phyloP scores from a whole-genome alignment of 2,329 filamentous ascomycete species.

The Davidsoniella virescens region DNA sequence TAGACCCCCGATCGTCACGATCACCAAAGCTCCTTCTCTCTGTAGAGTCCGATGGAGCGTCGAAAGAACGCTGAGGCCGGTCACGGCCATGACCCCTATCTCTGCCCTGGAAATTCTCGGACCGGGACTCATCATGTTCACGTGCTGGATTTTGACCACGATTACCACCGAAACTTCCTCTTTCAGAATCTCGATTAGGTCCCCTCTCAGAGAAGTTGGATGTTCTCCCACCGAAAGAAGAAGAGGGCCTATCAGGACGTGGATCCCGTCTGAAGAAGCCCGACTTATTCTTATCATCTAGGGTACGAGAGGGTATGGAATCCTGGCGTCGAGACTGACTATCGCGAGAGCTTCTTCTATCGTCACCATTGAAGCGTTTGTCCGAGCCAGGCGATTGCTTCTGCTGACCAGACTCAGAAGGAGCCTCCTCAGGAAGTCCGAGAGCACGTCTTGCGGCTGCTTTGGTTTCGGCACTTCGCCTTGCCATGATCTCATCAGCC shows the following conservation, averaged over 20 bases:
- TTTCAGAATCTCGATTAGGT: background rate
- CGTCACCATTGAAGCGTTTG: too few relatives aligned
- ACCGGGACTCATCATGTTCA: too few relatives aligned
- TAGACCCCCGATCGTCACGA: too few relatives aligned
- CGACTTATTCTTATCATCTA: too few relatives aligned
- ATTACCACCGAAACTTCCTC: background rate
- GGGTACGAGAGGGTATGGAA: too few relatives aligned
- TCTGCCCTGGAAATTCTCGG: background rate
- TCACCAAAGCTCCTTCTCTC: background rate
- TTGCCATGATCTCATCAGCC: constrained; percentile 9
- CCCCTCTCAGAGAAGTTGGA: background rate
- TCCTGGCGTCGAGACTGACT: background rate
- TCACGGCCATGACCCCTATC: background rate
- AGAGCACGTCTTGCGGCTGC: background rate
- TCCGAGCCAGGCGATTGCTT: too few relatives aligned
- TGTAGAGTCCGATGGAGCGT: background rate
- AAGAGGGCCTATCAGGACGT: background rate
- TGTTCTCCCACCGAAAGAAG: background rate
- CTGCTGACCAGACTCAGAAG: too few relatives aligned
- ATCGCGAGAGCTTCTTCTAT: background rate
- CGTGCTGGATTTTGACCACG: background rate
- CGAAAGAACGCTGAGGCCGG: background rate
- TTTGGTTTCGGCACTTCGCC: constrained; percentile 10
- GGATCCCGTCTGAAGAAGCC: too few relatives aligned
- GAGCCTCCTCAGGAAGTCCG: background rate